These are phyloP conservation scores for Euphrasia arctica DNA, from an alignment of 305 asterid species.

Conservation along the genomic window DNA sequence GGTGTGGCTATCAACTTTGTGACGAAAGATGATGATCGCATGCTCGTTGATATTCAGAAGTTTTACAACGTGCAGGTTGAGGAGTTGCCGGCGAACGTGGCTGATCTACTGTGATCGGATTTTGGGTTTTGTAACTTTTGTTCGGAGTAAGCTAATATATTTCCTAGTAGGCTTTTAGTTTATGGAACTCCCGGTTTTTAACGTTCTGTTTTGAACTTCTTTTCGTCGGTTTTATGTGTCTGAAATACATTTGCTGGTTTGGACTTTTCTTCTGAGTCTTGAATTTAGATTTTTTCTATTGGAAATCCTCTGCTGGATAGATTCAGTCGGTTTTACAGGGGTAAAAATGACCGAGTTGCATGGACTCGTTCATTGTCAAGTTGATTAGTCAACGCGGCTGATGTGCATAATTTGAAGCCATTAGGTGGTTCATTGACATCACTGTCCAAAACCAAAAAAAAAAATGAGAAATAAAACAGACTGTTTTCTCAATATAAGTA, in stretches of 20 bases:
- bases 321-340: not conserved
- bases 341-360: not conserved
- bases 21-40: constrained; percentile 40
- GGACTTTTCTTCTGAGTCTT: too few species aligned
- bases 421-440: not conserved
- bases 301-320: too few species aligned
- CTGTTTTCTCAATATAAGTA: too few species aligned
- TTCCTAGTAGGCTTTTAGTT: too few species aligned
- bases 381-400: not conserved
- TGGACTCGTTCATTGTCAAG: not conserved
- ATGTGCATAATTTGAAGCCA: too few species aligned
- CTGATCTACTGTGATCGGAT: constrained; percentile 35
- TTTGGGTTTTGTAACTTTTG: not conserved
- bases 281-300: too few species aligned
- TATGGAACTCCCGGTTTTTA: too few species aligned
- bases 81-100: constrained; percentile 48
- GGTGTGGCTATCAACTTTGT: constrained; percentile 51
- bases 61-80: constrained; percentile 37
- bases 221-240: not conserved
- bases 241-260: not conserved
- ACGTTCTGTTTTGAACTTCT: too few species aligned
- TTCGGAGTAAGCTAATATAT: not conserved
- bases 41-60: constrained; percentile 43
- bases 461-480: not conserved
- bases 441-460: not conserved